These are phyloP conservation scores for Suillus subluteus DNA, from an alignment of 768 basidiomycete genomes.

Conservation along the genomic window DNA sequence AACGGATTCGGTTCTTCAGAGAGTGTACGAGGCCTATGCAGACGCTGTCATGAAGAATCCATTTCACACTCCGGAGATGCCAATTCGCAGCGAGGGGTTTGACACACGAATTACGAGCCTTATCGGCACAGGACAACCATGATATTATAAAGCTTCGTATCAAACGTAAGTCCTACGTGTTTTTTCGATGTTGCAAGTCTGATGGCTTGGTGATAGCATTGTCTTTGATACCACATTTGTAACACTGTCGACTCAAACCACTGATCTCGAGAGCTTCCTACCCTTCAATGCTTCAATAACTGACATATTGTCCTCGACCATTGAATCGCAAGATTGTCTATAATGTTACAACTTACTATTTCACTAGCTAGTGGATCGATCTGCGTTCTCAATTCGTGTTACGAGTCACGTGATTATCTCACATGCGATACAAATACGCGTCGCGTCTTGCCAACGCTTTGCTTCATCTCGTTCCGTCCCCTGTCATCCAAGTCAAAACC, in stretches of 20 bases:
- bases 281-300: conserved; percentile 22
- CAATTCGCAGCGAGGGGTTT: conserved; percentile 89
- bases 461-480: conserved; percentile 3
- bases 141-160: background rate
- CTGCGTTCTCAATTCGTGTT: background rate
- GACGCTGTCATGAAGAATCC: conserved; percentile 99
- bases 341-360: background rate
- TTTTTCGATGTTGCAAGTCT: background rate
- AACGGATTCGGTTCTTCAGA: conserved; percentile 73
- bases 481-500: background rate
- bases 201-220: background rate
- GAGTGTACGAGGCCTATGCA: conserved; percentile 91
- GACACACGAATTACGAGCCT: conserved; percentile 70
- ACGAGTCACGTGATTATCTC: conserved; percentile 25
- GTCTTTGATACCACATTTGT: conserved; percentile 13
- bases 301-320: background rate
- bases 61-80: conserved; percentile 99
- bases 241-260: background rate
- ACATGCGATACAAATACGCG: conserved; percentile 18
- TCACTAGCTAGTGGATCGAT: background rate
- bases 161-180: background rate
- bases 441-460: conserved; percentile 20
- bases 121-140: conserved; percentile 47
- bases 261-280: background rate
- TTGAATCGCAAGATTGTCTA: background rate